Evolutionary conservation across 371 early-diverging fungal species (phyloP), one percentile per base, ranked within the genome.

Genomic region (Mucor plumbeus): DNA sequence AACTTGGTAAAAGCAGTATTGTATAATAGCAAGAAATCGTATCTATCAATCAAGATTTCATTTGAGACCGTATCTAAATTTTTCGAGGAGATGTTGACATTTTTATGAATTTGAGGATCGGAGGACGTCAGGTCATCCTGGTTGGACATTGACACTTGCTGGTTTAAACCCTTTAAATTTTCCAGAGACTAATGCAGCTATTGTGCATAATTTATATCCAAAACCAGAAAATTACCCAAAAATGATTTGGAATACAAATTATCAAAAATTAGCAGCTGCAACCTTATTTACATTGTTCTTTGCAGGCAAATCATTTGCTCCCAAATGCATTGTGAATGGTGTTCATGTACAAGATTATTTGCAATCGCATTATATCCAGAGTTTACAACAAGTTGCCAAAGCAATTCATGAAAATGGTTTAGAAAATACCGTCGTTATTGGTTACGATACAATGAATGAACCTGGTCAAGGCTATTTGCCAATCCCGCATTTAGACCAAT

Each of bases 181-280:
- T 47, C 70, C 82, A 21, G 80, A 72, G 9, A 89, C 92, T 0
- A 87, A 82, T 14, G 92, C 94, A 31, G 94, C 95, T 0, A 68
- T 92, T 59, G 86, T 89, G n/a, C 94, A 94, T 44, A 88, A 81
- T 78, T 91, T 35, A 91, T 91, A 36, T 79, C 85, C 35, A 80
- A 88, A 85, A n/a, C 87, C 88, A 3, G 81, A 81, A 15, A 75
- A 81, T 26, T 90, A 80, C 59, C 90, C 91, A 19, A 89, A 87
- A 62, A 95, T 95, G 95, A 90, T 92, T 36, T 95, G 95, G 95
- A 85, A 92, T 14, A 93, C 95, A 34, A 95, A 95, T 67, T 93
- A 95, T 73, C 79, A 81, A 63, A 93, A 92, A 58, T 75, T 94
- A 14, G 94, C 95, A n/a, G 85, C 90, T 0, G 85, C 91, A 10